Evolutionary conservation across 345 rosid species (phyloP), one percentile per base, ranked within the genome.

Genomic region (Arabis hirsuta): DNA sequence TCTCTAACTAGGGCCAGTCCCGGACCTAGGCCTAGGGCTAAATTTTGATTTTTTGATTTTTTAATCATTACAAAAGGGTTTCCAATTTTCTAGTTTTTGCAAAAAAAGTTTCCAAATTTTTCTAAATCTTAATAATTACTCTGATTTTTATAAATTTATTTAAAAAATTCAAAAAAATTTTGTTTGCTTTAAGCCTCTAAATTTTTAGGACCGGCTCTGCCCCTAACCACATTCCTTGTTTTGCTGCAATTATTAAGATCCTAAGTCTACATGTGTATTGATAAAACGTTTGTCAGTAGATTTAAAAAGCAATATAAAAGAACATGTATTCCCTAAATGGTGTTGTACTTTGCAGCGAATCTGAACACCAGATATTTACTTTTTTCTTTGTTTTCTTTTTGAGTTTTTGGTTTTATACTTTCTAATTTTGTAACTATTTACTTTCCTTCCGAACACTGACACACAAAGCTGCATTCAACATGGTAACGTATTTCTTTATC

Each of bases 391-490:
- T 16, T 9, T 55, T 32, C 41, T 46, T 39, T 39, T 9, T 9
- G 3, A 41, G 22, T 6, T 43, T 66, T 42, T 50, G 45, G 45
- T 29, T 58, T 42, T 52, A n/a, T 67, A 52, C 50, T 54, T 63
- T 64, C 50, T 54, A 62, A 12, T 38, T 69, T 76, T 76, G 70
- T 69, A 16, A 26, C 42, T 68, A 61, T 61, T 24, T 54, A 45
- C 52, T 68, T 61, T 68, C 9, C 54, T 62, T 46, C 56, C 66
- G 55, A 55, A 42, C 57, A 62, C 70, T 47, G 74, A 62, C 70
- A 47, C 47, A 54, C 55, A 75, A 61, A 75, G 63, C 79, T 75
- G 78, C 61, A 60, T 26, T 59, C 7, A 74, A 60, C 78, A 54
- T 60, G 67, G 44, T 39, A 26, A 47, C 4, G 13, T 24, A 62